Evolutionary conservation across 2,329 filamentous ascomycete species (phyloP), one percentile per base, ranked within the genome.

Genomic region (Fusarium papillatum): DNA sequence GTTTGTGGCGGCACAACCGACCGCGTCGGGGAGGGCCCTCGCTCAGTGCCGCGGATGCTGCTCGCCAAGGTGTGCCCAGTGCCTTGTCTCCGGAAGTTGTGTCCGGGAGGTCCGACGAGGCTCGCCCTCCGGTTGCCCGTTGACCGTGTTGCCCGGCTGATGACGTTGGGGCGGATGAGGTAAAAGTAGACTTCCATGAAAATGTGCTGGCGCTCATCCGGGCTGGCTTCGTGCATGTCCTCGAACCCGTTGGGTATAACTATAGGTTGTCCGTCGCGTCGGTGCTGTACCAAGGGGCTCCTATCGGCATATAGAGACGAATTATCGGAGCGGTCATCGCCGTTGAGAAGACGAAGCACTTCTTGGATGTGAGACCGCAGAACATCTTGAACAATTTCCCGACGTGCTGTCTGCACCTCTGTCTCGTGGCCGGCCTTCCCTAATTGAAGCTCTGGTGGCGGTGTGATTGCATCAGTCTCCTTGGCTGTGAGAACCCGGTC

Each of bases 181-280:
- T 83, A 73, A 72, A 90, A 91, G 77, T 91, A 91, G 2, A 89
- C 86, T 4, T 86, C 81, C 83, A 91, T 86, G n/a, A 91, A 85
- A 14, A 83, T 83, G 26, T 85, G 80, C 71, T 90, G 88, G 39
- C 88, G 85, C 19, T 87, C 84, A 31, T 89, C 88, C 0, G 88
- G 86, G 16, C 85, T 83, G 0, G 86, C 86, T 13, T 85, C 81
- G 66, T 86, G 84, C 39, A 91, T 86, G 14, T 88, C 85, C 17
- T 86, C 83, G 38, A 90, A 88, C 5, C 79, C 78, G 2, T 69
- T 74, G 16, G 68, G 74, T 13, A 77, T 71, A 6, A 67, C 60
- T n/a, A 77, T 72, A 7, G 69, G 57, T 26, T 60, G 71, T 3
- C 38, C 72, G 7, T 76, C 74, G 11, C 31, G 64, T 34, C 66